Percentiles rank a stretch among this genome's conserved stretches.
phyloP scores from a whole-genome alignment of 2,329 filamentous ascomycete genomes.

The Hymenoscyphus repandus region DNA sequence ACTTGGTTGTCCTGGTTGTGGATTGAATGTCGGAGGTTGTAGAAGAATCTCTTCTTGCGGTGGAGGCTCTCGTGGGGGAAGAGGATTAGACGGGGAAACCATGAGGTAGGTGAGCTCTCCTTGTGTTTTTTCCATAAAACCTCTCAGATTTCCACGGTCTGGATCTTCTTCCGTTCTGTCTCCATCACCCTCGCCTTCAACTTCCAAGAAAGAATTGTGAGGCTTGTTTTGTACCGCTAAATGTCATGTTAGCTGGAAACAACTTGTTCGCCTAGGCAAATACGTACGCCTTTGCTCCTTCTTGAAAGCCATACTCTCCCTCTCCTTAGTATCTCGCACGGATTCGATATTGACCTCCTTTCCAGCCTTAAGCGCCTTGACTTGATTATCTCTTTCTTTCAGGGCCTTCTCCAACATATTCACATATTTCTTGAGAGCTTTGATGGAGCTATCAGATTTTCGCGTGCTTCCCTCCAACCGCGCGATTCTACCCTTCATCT shows the following conservation, averaged over 20 bases:
- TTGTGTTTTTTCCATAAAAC: conserved; percentile 59
- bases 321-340: conserved; percentile 36
- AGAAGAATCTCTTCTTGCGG: conserved; percentile 55
- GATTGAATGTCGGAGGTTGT: conserved; percentile 41
- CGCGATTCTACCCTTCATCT: conserved; percentile 98
- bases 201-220: conserved; percentile 34
- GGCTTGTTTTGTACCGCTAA: conserved; percentile 22
- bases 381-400: conserved; percentile 75
- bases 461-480: conserved; percentile 85
- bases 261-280: background rate
- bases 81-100: conserved; percentile 61
- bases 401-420: conserved; percentile 83
- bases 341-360: conserved; percentile 36
- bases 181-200: conserved; percentile 43
- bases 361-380: conserved; percentile 43
- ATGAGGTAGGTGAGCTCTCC: conserved; percentile 64
- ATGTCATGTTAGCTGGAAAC: conserved; percentile 1
- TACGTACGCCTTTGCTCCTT: conserved; percentile 52
- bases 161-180: conserved; percentile 27
- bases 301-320: conserved; percentile 48
- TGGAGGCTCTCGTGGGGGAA: conserved; percentile 59
- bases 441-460: conserved; percentile 81
- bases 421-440: conserved; percentile 85
- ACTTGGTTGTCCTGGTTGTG: conserved; percentile 36
- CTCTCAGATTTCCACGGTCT: conserved; percentile 50